Percentiles rank a stretch among this genome's conserved stretches.
phyloP scores from a whole-genome alignment of 768 basidiomycete species.

The Pleurotus tuber-regium region DNA sequence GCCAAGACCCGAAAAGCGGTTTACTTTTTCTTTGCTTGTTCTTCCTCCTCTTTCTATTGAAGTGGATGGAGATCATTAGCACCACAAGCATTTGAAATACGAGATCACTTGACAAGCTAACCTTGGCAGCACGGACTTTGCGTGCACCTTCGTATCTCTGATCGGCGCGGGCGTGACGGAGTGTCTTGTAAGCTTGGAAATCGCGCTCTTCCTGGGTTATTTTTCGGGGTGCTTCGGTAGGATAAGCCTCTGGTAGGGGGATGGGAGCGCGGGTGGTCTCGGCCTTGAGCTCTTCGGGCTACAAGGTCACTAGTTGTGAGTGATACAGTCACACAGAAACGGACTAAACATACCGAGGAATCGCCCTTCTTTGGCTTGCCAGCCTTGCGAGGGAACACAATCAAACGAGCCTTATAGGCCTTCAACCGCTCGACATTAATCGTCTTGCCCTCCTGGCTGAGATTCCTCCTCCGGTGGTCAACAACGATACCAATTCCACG shows the following conservation, averaged over 20 bases:
- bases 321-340: too few species aligned
- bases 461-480: slow-evolving; percentile 94
- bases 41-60: slow-evolving; percentile 83
- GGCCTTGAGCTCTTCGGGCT: slow-evolving; percentile 84
- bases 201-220: slow-evolving; percentile 89
- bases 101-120: slow-evolving; percentile 30
- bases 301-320: too few species aligned
- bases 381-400: slow-evolving; percentile 96
- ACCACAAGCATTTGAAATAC: background rate
- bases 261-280: slow-evolving; percentile 66
- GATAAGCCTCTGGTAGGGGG: slow-evolving; percentile 65
- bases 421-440: slow-evolving; percentile 92
- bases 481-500: slow-evolving; percentile 91
- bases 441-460: slow-evolving; percentile 95
- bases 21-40: slow-evolving; percentile 90
- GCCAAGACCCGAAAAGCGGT: slow-evolving; percentile 20
- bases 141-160: slow-evolving; percentile 84
- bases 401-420: slow-evolving; percentile 88
- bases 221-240: slow-evolving; percentile 84
- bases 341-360: slow-evolving; percentile 63
- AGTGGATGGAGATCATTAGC: slow-evolving; percentile 16
- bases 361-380: slow-evolving; percentile 96
- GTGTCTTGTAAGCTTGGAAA: slow-evolving; percentile 85
- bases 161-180: slow-evolving; percentile 81
- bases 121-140: slow-evolving; percentile 85